phyloP scores from a whole-genome alignment of 2,329 filamentous ascomycete species.

The Calonectria pseudoturangicola region DNA sequence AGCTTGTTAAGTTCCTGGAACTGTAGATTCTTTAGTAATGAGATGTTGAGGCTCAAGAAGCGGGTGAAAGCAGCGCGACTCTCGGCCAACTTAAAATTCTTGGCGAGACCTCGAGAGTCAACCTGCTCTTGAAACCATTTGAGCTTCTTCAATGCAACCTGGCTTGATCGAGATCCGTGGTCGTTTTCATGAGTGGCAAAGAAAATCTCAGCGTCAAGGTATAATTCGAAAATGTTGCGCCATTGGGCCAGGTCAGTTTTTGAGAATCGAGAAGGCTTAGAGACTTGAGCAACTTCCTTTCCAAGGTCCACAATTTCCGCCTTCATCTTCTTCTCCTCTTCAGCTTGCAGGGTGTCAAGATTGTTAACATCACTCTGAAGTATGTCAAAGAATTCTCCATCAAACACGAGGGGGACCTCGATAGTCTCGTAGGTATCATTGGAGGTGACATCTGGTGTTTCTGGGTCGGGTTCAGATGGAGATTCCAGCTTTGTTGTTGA shows the following conservation, averaged over 20 bases:
- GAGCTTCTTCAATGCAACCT: constrained; percentile 79
- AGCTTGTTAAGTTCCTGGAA: constrained; percentile 90
- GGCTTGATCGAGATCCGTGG: constrained; percentile 79
- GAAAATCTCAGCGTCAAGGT: constrained; percentile 87
- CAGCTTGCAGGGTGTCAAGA: constrained; percentile 80
- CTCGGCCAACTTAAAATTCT: constrained; percentile 78
- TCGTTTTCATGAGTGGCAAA: constrained; percentile 85
- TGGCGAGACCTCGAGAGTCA: constrained; percentile 73
- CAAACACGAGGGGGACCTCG: constrained; percentile 86
- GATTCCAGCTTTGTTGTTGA: not conserved
- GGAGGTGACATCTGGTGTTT: not conserved
- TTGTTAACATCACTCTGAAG: constrained; percentile 82
- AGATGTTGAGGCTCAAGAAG: constrained; percentile 84
- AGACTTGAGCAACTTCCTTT: constrained; percentile 77
- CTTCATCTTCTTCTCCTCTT: constrained; percentile 79
- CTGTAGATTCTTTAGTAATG: constrained; percentile 85
- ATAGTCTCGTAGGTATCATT: constrained; percentile 63
- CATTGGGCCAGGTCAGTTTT: constrained; percentile 83
- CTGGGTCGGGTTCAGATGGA: not conserved
- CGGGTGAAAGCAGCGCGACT: constrained; percentile 79
- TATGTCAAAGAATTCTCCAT: constrained; percentile 86
- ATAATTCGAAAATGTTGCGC: constrained; percentile 88
- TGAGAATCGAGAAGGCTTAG: constrained; percentile 77
- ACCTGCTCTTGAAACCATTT: constrained; percentile 84
- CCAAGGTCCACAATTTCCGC: constrained; percentile 79